Evolutionary conservation across 495 filamentous ascomycete genomes (phyloP).

Genomic region (Penicillium antarcticum): DNA sequence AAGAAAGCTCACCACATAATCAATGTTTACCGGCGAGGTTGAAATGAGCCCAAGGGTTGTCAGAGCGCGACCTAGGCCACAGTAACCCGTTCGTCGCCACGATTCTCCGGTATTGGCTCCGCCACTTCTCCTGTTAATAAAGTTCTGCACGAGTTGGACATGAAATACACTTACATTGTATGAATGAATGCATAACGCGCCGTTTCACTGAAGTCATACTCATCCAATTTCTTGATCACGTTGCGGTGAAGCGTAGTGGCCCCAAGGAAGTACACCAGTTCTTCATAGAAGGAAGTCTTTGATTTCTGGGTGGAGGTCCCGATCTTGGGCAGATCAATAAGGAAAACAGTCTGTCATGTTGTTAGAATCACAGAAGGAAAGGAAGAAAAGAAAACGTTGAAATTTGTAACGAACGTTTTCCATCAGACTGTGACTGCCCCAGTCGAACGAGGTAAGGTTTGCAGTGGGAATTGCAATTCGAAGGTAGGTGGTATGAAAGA

Average conservation of each 20-base stretch:
- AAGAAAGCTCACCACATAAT: slow-evolving; percentile 51
- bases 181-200: slow-evolving; percentile 73
- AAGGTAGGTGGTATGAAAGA: slow-evolving; percentile 66
- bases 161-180: slow-evolving; percentile 49
- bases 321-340: slow-evolving; percentile 75
- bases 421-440: slow-evolving; percentile 77
- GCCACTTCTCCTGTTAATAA: slow-evolving; percentile 34
- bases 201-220: slow-evolving; percentile 75
- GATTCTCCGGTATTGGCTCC: slow-evolving; percentile 50
- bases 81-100: slow-evolving; percentile 64
- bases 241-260: slow-evolving; percentile 62
- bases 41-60: slow-evolving; percentile 51
- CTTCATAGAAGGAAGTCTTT: slow-evolving; percentile 58
- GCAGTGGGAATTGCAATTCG: slow-evolving; percentile 78
- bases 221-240: slow-evolving; percentile 55
- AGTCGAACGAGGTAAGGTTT: slow-evolving; percentile 77
- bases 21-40: slow-evolving; percentile 48
- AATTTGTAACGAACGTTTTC: slow-evolving; percentile 58
- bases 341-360: slow-evolving; percentile 59
- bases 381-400: not conserved
- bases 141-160: not conserved
- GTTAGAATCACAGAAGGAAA: slow-evolving; percentile 6
- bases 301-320: slow-evolving; percentile 20
- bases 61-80: slow-evolving; percentile 63
- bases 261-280: slow-evolving; percentile 67